Conservation (phyloP, 495 filamentous ascomycete genomes). For the Xylaria acuta region DNA sequence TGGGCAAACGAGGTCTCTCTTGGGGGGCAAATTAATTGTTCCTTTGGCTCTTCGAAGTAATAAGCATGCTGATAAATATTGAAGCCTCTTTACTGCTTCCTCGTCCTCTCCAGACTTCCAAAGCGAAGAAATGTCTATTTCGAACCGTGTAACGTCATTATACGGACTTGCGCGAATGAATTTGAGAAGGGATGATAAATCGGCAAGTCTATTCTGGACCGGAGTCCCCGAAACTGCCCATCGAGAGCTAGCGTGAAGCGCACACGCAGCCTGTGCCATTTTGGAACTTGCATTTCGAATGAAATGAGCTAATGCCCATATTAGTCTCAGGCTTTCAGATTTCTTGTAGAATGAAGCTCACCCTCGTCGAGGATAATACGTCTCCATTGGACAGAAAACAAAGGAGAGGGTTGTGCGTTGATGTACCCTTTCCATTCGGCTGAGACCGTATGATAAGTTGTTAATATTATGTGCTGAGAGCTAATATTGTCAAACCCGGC, state of each 20-base stretch:
- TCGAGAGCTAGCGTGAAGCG: not conserved
- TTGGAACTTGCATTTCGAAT: not conserved
- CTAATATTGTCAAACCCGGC: not conserved
- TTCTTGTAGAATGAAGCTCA: not conserved
- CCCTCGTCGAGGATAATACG: not conserved
- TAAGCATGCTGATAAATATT: not conserved
- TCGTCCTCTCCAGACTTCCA: constrained; percentile 43
- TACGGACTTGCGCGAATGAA: constrained; percentile 51
- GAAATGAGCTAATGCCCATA: not conserved
- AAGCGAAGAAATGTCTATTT: constrained; percentile 39
- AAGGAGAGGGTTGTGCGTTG: not conserved
- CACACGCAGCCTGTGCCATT: not conserved
- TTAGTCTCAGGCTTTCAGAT: not conserved
- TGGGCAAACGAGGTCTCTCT: not conserved
- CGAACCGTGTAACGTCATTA: constrained; percentile 40
- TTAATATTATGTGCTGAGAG: not conserved
- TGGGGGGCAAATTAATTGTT: not conserved
- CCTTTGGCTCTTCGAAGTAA: not conserved
- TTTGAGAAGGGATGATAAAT: constrained; percentile 46
- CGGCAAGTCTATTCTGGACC: constrained; percentile 23
- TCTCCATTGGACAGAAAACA: not conserved
- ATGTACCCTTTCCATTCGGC: not conserved
- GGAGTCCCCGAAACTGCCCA: constrained; percentile 3
- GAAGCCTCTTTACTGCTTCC: not conserved
- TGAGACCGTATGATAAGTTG: not conserved